These are phyloP conservation scores for Microcyclosporella mali DNA, from an alignment of 2,329 filamentous ascomycete genomes.

Conservation along the genomic window DNA sequence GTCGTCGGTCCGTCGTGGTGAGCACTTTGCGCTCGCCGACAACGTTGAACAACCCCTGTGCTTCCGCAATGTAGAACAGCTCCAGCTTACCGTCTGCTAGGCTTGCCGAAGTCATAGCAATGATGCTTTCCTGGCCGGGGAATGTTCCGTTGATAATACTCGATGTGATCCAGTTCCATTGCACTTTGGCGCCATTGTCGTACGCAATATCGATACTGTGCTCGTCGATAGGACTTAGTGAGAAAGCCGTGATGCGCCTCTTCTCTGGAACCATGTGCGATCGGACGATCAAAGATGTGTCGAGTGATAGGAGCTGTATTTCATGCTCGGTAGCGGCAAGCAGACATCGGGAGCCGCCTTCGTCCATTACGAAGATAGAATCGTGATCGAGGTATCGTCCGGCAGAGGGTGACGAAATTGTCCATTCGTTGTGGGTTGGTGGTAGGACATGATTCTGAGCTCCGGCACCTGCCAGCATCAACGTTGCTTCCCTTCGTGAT, in stretches of 20 bases:
- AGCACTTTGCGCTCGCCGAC: constrained; percentile 34
- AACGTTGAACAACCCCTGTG: constrained; percentile 21
- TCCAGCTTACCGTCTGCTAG: constrained; percentile 8
- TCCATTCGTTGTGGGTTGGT: constrained; percentile 35
- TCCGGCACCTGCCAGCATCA: constrained; percentile 10
- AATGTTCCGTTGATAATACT: constrained; percentile 12
- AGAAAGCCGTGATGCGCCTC: constrained; percentile 46
- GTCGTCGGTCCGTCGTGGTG: constrained; percentile 31
- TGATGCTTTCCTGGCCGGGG: constrained; percentile 14
- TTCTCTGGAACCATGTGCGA: constrained; percentile 55
- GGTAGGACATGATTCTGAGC: constrained; percentile 1
- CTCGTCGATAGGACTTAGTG: constrained; percentile 46
- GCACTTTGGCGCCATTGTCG: constrained; percentile 42
- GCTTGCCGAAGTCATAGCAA: constrained; percentile 13
- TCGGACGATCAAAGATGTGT: constrained; percentile 66
- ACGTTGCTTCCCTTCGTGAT: constrained; percentile 10
- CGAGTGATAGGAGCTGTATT: constrained; percentile 52
- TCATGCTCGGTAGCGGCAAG: constrained; percentile 27
- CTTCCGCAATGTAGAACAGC: constrained; percentile 16
- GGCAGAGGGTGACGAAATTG: constrained; percentile 45
- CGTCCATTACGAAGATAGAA: constrained; percentile 51
- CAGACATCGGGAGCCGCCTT: constrained; percentile 22
- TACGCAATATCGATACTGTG: constrained; percentile 50
- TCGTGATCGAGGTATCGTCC: constrained; percentile 53
- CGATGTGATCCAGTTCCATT: constrained; percentile 49